Conservation (phyloP, 2,329 filamentous ascomycete species). For the Diaporthe aspalathi region DNA sequence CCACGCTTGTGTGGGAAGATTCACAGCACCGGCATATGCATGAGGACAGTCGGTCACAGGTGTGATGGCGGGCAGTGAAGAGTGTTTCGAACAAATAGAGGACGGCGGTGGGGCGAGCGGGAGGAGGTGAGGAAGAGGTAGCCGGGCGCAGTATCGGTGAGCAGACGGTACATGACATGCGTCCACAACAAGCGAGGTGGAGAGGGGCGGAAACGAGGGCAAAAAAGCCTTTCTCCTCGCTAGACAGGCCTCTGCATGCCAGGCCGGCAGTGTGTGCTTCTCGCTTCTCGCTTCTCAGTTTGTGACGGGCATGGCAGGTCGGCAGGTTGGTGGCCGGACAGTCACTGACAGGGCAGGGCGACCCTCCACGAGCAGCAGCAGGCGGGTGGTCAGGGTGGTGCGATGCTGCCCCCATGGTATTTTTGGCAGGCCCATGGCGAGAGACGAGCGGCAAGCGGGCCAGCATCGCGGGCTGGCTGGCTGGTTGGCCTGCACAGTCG, state of each 20-base stretch:
- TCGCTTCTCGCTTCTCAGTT: constrained; percentile 1
- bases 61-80: constrained; percentile 39
- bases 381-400: too few relatives aligned
- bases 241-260: constrained; percentile 31
- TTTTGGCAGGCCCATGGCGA: constrained; percentile 44
- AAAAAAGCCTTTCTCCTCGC: constrained; percentile 7
- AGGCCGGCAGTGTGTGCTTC: constrained; percentile 35
- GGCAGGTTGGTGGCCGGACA: constrained; percentile 19
- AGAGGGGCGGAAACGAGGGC: constrained; percentile 16
- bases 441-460: constrained; percentile 44
- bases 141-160: constrained; percentile 32
- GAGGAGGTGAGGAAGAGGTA: constrained; percentile 33
- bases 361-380: constrained; percentile 34
- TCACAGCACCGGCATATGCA: constrained; percentile 40
- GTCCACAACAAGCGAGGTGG: constrained; percentile 7
- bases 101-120: constrained; percentile 31
- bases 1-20: constrained; percentile 31
- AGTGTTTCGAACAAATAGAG: constrained; percentile 36
- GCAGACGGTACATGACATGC: constrained; percentile 19
- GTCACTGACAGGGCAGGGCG: constrained; percentile 34
- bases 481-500: constrained; percentile 47
- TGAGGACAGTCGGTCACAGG: constrained; percentile 38
- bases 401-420: constrained; percentile 41
- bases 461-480: constrained; percentile 48
- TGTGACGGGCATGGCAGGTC: constrained; percentile 31